Conservation (phyloP, 345 rosid species). For the Psidium guajava region DNA sequence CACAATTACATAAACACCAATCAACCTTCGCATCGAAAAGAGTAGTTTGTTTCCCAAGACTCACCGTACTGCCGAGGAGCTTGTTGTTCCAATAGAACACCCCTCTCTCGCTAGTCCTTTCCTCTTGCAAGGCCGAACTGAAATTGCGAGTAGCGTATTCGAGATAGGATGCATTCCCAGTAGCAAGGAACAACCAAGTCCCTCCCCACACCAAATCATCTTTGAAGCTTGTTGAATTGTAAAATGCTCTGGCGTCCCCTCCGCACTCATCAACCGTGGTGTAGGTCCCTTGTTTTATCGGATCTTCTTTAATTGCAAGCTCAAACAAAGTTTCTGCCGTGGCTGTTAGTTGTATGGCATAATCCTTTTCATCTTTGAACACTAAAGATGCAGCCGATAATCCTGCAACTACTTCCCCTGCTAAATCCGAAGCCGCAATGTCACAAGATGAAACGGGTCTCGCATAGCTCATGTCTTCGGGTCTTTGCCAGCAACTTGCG, state of each 20-base stretch:
- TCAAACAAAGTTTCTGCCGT: constrained; percentile 27
- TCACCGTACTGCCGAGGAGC: constrained; percentile 37
- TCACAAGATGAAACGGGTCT: constrained; percentile 36
- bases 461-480: constrained; percentile 47
- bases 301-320: constrained; percentile 11
- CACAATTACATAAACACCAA: background rate
- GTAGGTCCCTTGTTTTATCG: constrained; percentile 15
- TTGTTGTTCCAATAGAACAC: constrained; percentile 58
- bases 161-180: constrained; percentile 39
- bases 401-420: constrained; percentile 46
- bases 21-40: background rate
- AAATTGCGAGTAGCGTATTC: constrained; percentile 23
- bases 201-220: constrained; percentile 58
- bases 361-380: constrained; percentile 21
- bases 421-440: constrained; percentile 34
- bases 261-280: constrained; percentile 24
- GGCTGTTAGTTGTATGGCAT: constrained; percentile 8
- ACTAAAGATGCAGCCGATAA: constrained; percentile 51
- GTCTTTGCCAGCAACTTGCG: constrained; percentile 54
- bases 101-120: constrained; percentile 22
- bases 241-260: constrained; percentile 29
- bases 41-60: background rate
- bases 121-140: constrained; percentile 23
- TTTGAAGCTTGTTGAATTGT: constrained; percentile 35
- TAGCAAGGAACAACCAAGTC: constrained; percentile 52